Base-by-base conservation (phyloP, 306 rosid genomes). In the Cucurbita argyrosperma region DNA sequence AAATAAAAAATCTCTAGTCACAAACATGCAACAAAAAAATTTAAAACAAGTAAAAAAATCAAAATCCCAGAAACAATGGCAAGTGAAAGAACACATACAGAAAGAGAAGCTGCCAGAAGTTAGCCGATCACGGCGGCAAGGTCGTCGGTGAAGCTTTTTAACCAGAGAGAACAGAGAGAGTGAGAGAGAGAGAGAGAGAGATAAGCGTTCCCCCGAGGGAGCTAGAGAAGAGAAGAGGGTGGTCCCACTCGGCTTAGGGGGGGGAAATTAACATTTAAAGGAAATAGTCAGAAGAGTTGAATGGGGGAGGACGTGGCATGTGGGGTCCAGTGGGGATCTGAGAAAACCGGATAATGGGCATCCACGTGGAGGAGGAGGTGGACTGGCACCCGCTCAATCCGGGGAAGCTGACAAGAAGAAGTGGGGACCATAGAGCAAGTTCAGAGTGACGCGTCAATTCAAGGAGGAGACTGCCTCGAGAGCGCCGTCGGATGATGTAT, bases 1-100 rank as follows among this genome's bases (percentile, higher is more conserved):
- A 71, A 74, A 56, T 65, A 72, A 39, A 75, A 62, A 57, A 63
- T 26, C 86, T 87, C 84, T 82, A 79, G 78, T 79, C 79, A 55
- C 7, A 47, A 56, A 47, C 72, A 76, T 51, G 51, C 60, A 69
- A 60, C 21, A 39, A 4, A n/a, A 63, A 15, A 61, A 62, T 72
- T 30, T 30, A 30, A 30, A 30, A 30, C 35, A 30, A 30, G 35
- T 30, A 30, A 30, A 30, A 30, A 30, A 60, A 35, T 35, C 63
- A 10, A 35, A 60, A 3, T 35, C 43, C 43, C 19, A 7, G 66
- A 0, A 35, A 35, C 35, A 0, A 51, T 1, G 53, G 6, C 0
- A 3, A 37, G 51, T 46, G 2, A 7, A 23, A 10, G 13, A 46
- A 67, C 0, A 13, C 73, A 64, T 40, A 64, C 71, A 64, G 30